Conservation (phyloP, 495 filamentous ascomycete species). For the Bombardia bombarda region DNA sequence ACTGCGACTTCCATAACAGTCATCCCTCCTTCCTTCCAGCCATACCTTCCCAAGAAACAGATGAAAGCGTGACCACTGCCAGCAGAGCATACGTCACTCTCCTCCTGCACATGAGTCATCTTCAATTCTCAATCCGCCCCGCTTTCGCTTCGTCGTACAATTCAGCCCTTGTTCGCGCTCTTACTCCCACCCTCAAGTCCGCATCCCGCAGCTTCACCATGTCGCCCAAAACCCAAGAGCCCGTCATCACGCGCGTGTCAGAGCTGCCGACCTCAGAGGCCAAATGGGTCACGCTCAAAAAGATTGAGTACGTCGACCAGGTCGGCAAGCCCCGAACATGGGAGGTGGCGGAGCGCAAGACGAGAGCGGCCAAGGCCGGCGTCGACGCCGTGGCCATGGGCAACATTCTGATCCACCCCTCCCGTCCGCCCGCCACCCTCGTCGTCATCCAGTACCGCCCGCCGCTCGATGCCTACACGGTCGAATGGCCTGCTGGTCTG, state of each 20-base stretch:
- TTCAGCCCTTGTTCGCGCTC: too few relatives aligned
- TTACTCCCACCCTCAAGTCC: background rate
- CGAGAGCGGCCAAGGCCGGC: slow-evolving; percentile 33
- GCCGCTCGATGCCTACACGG: slow-evolving; percentile 64
- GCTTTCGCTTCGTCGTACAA: too few relatives aligned
- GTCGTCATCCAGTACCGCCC: slow-evolving; percentile 62
- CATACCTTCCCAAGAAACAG: too few relatives aligned
- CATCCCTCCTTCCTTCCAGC: too few relatives aligned
- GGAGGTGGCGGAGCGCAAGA: slow-evolving; percentile 48
- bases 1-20: too few relatives aligned
- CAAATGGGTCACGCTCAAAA: slow-evolving; percentile 44
- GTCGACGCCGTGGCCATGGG: slow-evolving; percentile 51
- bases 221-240: slow-evolving; percentile 30
- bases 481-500: slow-evolving; percentile 80
- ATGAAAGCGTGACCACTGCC: too few relatives aligned
- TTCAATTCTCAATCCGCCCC: too few relatives aligned
- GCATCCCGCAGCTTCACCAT: slow-evolving; percentile 6
- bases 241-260: slow-evolving; percentile 36
- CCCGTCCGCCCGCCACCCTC: slow-evolving; percentile 37
- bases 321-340: slow-evolving; percentile 41
- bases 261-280: slow-evolving; percentile 37
- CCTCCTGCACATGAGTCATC: too few relatives aligned
- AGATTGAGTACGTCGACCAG: slow-evolving; percentile 45
- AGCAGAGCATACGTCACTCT: too few relatives aligned
- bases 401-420: slow-evolving; percentile 44